Evolutionary conservation across 2,329 filamentous ascomycete genomes (phyloP), one percentile per base, ranked within the genome.

Genomic region (Hymenoscyphus occultus): DNA sequence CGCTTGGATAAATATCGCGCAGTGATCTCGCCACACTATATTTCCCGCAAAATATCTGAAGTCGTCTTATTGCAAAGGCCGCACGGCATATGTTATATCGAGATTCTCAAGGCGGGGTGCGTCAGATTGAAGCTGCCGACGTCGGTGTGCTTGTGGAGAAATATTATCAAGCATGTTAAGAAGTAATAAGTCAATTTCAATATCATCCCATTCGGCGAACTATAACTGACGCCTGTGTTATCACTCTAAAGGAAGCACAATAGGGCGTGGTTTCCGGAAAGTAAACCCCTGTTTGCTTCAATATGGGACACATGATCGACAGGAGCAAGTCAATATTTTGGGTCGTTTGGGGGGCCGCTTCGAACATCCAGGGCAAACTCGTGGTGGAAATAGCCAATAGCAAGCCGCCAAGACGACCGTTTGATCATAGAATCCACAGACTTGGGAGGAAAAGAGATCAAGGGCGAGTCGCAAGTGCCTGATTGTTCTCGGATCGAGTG

Each of bases 1-100:
- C 64, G 64, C 59, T 65, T 65, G 64, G 64, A 59, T 65, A 65
- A 64, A 59, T 45, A 9, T 45, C 10, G 45, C 31, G 39, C 42
- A 14, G 32, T 16, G 40, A n/a, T 57, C 59, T 42, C 22, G 31
- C 59, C 48, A 12, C n/a, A 61, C 58, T 14, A 32, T n/a, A 28
- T 60, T 59, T 59, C 63, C 63, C 59, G 39, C 51, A 61, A 65
- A 62, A 39, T 61, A 10, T 28, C 28, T 56, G 22, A 56, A n/a
- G 28, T n/a, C 35, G n/a, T 56, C 59, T 65, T 39, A 60, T 56
- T 65, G 28, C 60, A 35, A 42, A 40, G 39, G 32, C 42, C 54
- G 61, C 31, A 45, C 59, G 64, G 64, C 64, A 65, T 65, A 65
- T 65, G 42, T 58, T 40, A 56, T 56, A 54, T 45, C 31, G 60